phyloP scores from a whole-genome alignment of 148 eudicot genomes.

The Chenopodium suecicum region DNA sequence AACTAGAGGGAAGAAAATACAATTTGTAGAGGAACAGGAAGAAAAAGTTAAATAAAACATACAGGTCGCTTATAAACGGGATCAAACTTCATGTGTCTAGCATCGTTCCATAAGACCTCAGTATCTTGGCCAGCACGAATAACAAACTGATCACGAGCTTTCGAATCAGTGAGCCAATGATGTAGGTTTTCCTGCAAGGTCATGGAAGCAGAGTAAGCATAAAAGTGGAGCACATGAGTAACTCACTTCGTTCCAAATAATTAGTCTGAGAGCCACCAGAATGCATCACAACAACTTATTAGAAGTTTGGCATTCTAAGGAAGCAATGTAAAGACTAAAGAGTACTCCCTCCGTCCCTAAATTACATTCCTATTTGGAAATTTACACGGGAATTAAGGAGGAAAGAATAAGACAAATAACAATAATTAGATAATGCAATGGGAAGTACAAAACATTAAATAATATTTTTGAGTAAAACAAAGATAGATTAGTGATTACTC shows the following conservation, averaged over 20 bases:
- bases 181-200: conserved; percentile 79
- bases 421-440: no score
- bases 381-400: no score
- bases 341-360: not conserved
- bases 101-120: conserved; percentile 95
- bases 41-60: conserved; percentile 23
- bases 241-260: not conserved
- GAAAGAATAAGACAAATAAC: no score
- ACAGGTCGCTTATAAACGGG: conserved; percentile 82
- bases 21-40: not conserved
- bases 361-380: no score
- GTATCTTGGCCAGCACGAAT: conserved; percentile 86
- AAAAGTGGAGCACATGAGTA: not conserved
- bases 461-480: no score
- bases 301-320: not conserved
- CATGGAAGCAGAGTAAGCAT: not conserved
- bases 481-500: no score
- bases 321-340: not conserved
- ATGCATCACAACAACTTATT: not conserved
- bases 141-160: conserved; percentile 94
- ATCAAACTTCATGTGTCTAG: conserved; percentile 86
- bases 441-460: no score
- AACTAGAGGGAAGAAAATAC: not conserved
- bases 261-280: not conserved
- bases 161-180: conserved; percentile 87